phyloP scores from a whole-genome alignment of 176 grass and related monocot species.

The Pontederia paniculata region DNA sequence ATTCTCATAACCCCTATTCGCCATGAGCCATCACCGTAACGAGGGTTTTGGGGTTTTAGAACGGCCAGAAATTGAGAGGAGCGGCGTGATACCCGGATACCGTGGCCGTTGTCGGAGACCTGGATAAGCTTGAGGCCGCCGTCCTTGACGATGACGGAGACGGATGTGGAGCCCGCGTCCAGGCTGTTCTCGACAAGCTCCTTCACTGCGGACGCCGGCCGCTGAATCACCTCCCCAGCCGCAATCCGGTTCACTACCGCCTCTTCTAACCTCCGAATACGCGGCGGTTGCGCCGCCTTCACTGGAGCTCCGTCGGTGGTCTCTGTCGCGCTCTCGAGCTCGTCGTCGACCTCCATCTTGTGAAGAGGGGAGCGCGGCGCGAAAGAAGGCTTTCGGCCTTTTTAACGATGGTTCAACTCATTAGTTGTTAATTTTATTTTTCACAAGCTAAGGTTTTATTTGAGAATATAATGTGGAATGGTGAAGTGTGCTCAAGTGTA shows the following conservation, averaged over 20 bases:
- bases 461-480: no score
- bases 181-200: constrained; percentile 89
- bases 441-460: no score
- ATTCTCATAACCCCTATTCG: no score
- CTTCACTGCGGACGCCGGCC: constrained; percentile 69
- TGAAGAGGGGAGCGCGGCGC: background rate
- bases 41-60: background rate
- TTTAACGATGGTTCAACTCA: no score
- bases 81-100: constrained; percentile 46
- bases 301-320: background rate
- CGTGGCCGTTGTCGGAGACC: constrained; percentile 82
- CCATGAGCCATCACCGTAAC: background rate
- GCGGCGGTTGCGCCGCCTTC: constrained; percentile 25
- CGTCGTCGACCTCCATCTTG: constrained; percentile 29
- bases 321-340: background rate
- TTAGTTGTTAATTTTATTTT: no score
- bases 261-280: constrained; percentile 58
- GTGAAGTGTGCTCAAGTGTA: no score
- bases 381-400: no score
- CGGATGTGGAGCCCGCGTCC: constrained; percentile 56
- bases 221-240: constrained; percentile 82
- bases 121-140: constrained; percentile 85
- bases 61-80: background rate
- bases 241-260: constrained; percentile 93
- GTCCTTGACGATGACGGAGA: constrained; percentile 73